Base-by-base conservation (phyloP, 495 filamentous ascomycete species). In the Neurospora tetrasperma region DNA sequence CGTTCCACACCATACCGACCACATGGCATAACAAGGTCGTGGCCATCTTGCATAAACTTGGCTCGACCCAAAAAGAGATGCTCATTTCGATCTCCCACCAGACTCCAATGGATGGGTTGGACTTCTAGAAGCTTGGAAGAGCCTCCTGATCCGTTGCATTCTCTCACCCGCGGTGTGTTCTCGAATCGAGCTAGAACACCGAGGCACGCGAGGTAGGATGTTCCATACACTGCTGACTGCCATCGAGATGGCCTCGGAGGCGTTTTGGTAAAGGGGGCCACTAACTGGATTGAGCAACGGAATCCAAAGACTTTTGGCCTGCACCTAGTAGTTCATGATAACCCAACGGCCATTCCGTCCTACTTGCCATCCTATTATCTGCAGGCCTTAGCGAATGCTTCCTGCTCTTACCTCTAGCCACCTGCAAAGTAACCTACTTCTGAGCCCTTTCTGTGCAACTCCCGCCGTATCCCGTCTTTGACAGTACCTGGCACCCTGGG, bases 1-100 rank as follows among this genome's bases (percentile, higher is more conserved):
- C 54, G 54, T 66, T 35, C 54, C 54, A 31, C 54, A 66, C 54
- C 54, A 66, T 66, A 66, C 54, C 54, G 54, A 66, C 54, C 54
- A 66, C 54, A 66, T 66, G 54, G 54, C 27, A 66, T 18, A 31
- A 27, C 54, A 66, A 66, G 54, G 54, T 35, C 54, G 54, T 66
- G 54, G 54, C 27, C 54, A 66, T 73, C 71, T 72, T 70, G 77
- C 77, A 78, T 77, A 43, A 78, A 76, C 73, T 76, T 78, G 73
- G 74, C 74, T 74, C 43, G 66, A 70, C 73, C 70, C 72, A 42
- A 72, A 62, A 66, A 66, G 41, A 70, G 77, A 73, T 77, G 74
- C 71, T 77, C 74, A 78, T 78, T 78, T 77, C 70, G 35, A 66
- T 66, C 27, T 31, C 6, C 54, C 16, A 27, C 27, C 54, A 66